Evolutionary conservation across 2,329 filamentous ascomycete species (phyloP).

Genomic region (Fonsecaea pedrosoi): DNA sequence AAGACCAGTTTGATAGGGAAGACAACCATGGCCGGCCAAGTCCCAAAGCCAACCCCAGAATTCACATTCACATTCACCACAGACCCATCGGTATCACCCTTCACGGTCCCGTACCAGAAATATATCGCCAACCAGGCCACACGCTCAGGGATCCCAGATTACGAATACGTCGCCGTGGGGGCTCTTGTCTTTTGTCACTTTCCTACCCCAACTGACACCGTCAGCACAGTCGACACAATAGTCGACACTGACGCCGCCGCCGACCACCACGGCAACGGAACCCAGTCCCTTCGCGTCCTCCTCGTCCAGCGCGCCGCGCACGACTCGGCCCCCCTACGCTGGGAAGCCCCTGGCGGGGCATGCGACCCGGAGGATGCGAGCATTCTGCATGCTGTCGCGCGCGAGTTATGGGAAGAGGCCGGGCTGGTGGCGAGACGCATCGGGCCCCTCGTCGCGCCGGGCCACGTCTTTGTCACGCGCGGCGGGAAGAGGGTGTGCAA

Average conservation of each 20-base stretch:
- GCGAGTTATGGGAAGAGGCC: constrained; percentile 61
- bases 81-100: constrained; percentile 17
- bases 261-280: neutral
- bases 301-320: constrained; percentile 52
- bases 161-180: constrained; percentile 27
- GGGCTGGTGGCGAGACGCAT: constrained; percentile 55
- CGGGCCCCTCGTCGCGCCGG: constrained; percentile 49
- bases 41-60: neutral
- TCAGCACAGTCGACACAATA: too few species aligned
- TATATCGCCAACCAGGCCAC: constrained; percentile 18
- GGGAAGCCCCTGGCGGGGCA: constrained; percentile 62
- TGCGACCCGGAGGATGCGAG: constrained; percentile 55
- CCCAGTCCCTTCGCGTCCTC: constrained; percentile 41
- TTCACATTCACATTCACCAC: constrained; percentile 11
- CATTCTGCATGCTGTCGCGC: constrained; percentile 56
- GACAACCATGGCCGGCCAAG: neutral
- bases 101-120: constrained; percentile 14
- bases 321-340: constrained; percentile 50
- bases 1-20: too few species aligned
- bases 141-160: neutral
- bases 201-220: neutral
- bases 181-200: constrained; percentile 21
- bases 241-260: too few species aligned
- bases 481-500: constrained; percentile 42
- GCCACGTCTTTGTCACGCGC: constrained; percentile 34